Percentiles rank a stretch among this genome's conserved stretches.
Conservation (phyloP, 257 asterid genomes). For the Echium plantagineum region DNA sequence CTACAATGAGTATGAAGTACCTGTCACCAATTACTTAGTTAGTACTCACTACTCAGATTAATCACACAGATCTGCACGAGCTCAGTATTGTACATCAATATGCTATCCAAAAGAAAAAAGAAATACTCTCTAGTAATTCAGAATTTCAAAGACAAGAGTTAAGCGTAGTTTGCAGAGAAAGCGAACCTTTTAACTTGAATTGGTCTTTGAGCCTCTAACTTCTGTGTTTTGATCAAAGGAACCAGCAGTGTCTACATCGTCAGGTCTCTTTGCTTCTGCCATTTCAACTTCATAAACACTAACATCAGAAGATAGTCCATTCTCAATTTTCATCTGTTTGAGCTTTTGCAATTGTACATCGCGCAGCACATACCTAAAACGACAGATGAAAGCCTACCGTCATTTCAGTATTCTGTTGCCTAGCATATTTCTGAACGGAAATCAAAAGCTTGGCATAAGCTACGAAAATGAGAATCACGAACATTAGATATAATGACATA, state of each 20-base stretch:
- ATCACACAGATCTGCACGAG: neutral
- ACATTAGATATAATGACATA: no score
- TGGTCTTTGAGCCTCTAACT: constrained; percentile 15
- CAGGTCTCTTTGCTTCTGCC: constrained; percentile 57
- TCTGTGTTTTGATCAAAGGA: constrained; percentile 17
- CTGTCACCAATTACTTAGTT: neutral
- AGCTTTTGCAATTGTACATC: constrained; percentile 59
- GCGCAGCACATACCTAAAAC: constrained; percentile 57
- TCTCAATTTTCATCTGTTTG: constrained; percentile 33
- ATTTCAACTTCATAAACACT: constrained; percentile 68
- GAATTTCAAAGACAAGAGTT: neutral
- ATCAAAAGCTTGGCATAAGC: neutral
- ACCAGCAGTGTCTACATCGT: constrained; percentile 19
- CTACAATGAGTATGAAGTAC: neutral
- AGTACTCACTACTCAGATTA: no score
- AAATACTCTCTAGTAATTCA: neutral
- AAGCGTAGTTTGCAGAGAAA: constrained; percentile 5
- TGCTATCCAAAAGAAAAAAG: neutral
- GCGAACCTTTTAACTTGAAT: constrained; percentile 21
- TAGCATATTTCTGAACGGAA: neutral
- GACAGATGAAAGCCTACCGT: constrained; percentile 13
- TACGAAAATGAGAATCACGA: neutral
- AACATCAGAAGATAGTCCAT: constrained; percentile 26
- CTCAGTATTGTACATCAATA: neutral
- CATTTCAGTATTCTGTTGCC: neutral